phyloP scores from a whole-genome alignment of 345 rosid genomes.

The Odontarrhena argentea region DNA sequence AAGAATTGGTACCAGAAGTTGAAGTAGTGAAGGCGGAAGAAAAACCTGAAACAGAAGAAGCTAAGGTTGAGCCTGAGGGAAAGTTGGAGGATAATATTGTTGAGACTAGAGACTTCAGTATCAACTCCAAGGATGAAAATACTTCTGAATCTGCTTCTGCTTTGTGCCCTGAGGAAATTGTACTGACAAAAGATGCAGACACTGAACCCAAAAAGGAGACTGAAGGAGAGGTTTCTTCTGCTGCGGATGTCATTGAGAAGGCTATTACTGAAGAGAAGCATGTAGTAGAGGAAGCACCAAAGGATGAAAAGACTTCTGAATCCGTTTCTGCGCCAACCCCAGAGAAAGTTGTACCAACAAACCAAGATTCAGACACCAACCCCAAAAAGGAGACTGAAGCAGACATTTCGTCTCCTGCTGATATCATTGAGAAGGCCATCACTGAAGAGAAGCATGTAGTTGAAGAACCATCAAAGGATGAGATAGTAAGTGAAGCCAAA shows the following conservation, averaged over 20 bases:
- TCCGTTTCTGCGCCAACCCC: constrained; percentile 4
- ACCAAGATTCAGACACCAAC: constrained; percentile 5
- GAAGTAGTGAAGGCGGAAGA: constrained; percentile 32
- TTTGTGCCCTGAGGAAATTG: constrained; percentile 7
- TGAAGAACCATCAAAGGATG: constrained; percentile 34
- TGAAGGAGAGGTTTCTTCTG: constrained; percentile 12
- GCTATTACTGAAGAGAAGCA: constrained; percentile 31
- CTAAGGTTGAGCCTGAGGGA: constrained; percentile 32
- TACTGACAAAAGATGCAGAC: constrained; percentile 19
- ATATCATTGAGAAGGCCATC: constrained; percentile 29
- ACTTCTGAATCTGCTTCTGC: constrained; percentile 16
- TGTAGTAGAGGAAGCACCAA: constrained; percentile 34
- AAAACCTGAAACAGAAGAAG: constrained; percentile 21
- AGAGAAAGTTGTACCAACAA: constrained; percentile 17
- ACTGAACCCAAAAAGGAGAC: constrained; percentile 19
- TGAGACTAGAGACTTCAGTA: constrained; percentile 25
- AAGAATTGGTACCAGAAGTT: constrained; percentile 23
- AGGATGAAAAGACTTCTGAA: constrained; percentile 28
- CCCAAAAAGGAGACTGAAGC: constrained; percentile 10
- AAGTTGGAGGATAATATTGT: constrained; percentile 13
- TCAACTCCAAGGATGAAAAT: constrained; percentile 20
- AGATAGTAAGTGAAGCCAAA: constrained; percentile 15
- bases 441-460: constrained; percentile 32
- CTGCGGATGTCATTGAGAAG: constrained; percentile 29
- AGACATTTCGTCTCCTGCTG: constrained; percentile 15